phyloP scores from a whole-genome alignment of 805 yeast species.

The Kodamaea jinghongensis region DNA sequence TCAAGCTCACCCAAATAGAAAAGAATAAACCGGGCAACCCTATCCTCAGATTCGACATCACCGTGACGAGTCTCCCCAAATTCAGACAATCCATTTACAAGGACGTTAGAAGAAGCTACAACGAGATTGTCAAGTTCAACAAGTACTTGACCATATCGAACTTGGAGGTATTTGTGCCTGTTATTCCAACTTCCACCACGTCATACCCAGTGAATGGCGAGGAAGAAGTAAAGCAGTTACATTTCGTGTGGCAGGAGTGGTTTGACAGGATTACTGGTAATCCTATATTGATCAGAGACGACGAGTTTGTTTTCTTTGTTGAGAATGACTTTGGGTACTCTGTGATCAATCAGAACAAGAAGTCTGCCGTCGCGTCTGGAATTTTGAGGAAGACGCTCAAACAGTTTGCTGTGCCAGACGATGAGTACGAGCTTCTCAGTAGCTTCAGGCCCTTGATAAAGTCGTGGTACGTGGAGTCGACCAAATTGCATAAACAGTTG shows the following conservation, averaged over 20 bases:
- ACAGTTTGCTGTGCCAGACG: constrained; percentile 90
- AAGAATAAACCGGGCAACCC: constrained; percentile 75
- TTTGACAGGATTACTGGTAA: constrained; percentile 68
- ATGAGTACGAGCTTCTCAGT: constrained; percentile 76
- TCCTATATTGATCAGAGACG: constrained; percentile 81
- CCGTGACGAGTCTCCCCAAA: constrained; percentile 58
- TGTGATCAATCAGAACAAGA: constrained; percentile 56
- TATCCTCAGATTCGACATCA: constrained; percentile 63
- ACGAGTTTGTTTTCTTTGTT: constrained; percentile 80
- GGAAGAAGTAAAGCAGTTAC: constrained; percentile 65
- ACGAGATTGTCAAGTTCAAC: constrained; percentile 73
- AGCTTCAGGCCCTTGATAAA: constrained; percentile 86
- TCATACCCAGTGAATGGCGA: constrained; percentile 82
- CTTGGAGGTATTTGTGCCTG: constrained; percentile 90
- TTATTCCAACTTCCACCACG: constrained; percentile 72
- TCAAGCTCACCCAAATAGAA: constrained; percentile 69
- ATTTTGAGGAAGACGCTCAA: constrained; percentile 84
- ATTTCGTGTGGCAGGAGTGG: constrained; percentile 76
- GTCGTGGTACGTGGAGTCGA: constrained; percentile 59
- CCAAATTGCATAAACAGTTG: constrained; percentile 48
- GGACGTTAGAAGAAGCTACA: constrained; percentile 75
- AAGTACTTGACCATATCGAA: constrained; percentile 76
- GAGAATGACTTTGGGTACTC: constrained; percentile 71
- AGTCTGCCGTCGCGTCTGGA: constrained; percentile 74
- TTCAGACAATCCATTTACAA: constrained; percentile 69